Conservation (phyloP, 306 rosid genomes). For the Prunus mume region DNA sequence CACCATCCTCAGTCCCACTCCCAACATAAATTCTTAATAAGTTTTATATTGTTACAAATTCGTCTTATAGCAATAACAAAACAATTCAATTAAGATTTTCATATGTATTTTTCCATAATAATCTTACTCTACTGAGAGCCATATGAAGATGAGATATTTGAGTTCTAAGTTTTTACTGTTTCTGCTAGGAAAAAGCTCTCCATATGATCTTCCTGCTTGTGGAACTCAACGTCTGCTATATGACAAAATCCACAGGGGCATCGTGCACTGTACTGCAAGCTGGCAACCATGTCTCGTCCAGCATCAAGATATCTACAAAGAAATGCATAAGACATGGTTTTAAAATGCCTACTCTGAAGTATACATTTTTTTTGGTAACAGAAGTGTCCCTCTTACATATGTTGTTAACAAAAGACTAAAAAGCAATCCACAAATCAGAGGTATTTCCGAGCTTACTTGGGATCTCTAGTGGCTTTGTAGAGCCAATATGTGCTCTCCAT, state of each 20-base stretch:
- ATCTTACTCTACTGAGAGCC: not conserved
- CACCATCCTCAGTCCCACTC: too few species aligned
- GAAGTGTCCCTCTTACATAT: not conserved
- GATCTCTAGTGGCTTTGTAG: constrained; percentile 94
- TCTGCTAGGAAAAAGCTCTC: constrained; percentile 97
- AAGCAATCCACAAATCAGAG: constrained; percentile 20
- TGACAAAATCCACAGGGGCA: constrained; percentile 96
- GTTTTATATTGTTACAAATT: too few species aligned
- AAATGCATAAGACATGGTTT: constrained; percentile 19
- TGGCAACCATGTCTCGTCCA: constrained; percentile 90
- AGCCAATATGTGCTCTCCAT: constrained; percentile 99
- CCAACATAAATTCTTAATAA: too few species aligned
- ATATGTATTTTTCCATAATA: not conserved
- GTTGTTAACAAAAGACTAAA: not conserved
- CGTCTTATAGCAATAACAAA: too few species aligned
- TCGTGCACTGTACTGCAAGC: constrained; percentile 87
- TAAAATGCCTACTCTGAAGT: not conserved
- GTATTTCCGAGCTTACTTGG: constrained; percentile 57
- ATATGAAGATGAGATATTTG: not conserved
- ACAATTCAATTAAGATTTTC: too few species aligned
- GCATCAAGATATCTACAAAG: constrained; percentile 83
- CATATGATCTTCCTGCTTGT: constrained; percentile 94
- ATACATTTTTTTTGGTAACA: not conserved
- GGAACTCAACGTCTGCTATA: constrained; percentile 90
- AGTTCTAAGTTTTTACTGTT: constrained; percentile 52